Evolutionary conservation across 495 filamentous ascomycete species (phyloP).

Genomic region (Pyrenula aspistea): DNA sequence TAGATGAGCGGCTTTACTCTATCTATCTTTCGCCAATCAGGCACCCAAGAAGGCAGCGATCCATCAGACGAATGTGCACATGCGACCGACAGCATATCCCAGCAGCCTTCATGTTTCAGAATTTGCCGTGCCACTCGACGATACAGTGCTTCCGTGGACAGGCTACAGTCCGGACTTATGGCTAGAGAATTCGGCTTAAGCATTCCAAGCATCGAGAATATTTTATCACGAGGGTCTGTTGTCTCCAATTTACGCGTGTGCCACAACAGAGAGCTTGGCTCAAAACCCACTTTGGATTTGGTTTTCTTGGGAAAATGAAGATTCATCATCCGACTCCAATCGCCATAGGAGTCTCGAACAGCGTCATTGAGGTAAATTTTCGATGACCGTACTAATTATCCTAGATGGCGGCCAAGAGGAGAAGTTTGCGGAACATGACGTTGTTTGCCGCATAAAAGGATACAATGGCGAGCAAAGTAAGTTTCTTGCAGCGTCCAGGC

Average conservation of each 20-base stretch:
- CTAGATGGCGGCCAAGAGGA: too few relatives aligned
- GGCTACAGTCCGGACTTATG: neutral
- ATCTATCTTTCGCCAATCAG: neutral
- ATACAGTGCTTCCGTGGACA: neutral
- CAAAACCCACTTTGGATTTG: too few relatives aligned
- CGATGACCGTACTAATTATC: too few relatives aligned
- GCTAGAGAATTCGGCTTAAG: neutral
- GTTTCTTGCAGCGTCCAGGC: neutral
- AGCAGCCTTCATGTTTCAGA: neutral
- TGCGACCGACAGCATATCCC: neutral
- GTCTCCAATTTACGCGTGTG: neutral
- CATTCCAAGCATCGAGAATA: neutral
- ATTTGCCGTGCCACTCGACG: neutral
- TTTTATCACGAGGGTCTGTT: neutral
- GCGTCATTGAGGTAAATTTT: too few relatives aligned
- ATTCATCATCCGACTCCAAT: too few relatives aligned
- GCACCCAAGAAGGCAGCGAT: neutral
- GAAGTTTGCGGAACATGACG: too few relatives aligned
- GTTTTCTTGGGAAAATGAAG: too few relatives aligned
- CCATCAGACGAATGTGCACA: too few relatives aligned
- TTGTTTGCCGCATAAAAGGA: neutral
- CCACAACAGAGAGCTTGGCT: too few relatives aligned
- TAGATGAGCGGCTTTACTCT: neutral
- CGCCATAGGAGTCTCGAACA: too few relatives aligned
- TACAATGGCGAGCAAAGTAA: neutral